These are phyloP conservation scores for Arthroderma sp. DNA, from an alignment of 2,329 filamentous ascomycete genomes.

Conservation along the genomic window DNA sequence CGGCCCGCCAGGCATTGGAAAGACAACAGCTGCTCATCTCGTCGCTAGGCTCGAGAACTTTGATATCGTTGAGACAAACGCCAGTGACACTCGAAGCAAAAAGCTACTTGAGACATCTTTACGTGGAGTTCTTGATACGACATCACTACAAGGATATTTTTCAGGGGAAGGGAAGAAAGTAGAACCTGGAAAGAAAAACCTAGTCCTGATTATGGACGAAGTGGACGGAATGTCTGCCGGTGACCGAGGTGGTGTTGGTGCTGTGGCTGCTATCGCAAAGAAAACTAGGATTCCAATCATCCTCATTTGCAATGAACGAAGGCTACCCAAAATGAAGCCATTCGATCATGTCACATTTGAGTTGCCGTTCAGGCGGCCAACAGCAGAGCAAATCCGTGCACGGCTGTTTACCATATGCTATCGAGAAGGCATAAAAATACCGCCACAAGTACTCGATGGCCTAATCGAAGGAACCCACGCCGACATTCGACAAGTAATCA, in stretches of 20 bases:
- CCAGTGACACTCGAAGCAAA: conserved; percentile 91
- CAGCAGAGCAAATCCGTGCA: conserved; percentile 78
- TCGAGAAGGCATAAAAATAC: conserved; percentile 78
- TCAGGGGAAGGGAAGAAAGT: conserved; percentile 70
- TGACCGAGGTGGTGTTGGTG: conserved; percentile 88
- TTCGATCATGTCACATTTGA: conserved; percentile 82
- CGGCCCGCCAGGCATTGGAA: conserved; percentile 90
- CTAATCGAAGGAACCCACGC: conserved; percentile 91
- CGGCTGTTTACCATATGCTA: conserved; percentile 92
- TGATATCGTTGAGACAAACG: conserved; percentile 88
- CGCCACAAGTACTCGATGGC: conserved; percentile 71
- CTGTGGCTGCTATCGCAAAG: conserved; percentile 85
- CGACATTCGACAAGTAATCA: conserved; percentile 95
- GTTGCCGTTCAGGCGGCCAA: conserved; percentile 76
- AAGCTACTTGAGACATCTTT: conserved; percentile 82
- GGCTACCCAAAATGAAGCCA: conserved; percentile 92
- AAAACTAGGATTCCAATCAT: conserved; percentile 93
- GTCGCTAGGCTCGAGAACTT: conserved; percentile 87
- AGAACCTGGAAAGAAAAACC: conserved; percentile 73
- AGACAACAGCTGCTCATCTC: conserved; percentile 91
- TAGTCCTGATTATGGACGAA: conserved; percentile 96
- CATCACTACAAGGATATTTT: conserved; percentile 83
- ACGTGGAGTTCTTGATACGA: conserved; percentile 86
- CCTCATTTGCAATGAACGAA: conserved; percentile 92
- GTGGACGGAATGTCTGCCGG: conserved; percentile 98